These are phyloP conservation scores for Coelastrella sp. DNA, from an alignment of 139 green algal species.

Conservation along the genomic window DNA sequence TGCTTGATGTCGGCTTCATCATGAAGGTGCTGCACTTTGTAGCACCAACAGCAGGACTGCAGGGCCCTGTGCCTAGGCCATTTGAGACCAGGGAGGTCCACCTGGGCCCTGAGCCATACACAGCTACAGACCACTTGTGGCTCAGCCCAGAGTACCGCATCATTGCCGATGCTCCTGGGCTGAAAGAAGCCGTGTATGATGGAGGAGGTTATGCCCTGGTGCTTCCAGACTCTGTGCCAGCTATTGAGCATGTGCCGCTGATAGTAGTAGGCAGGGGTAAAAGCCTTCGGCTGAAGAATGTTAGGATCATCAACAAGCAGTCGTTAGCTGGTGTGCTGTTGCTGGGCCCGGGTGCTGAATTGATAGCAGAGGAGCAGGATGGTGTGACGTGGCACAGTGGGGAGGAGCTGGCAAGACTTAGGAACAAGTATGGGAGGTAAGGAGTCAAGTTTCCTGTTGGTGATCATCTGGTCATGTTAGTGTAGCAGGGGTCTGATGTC, in stretches of 20 bases:
- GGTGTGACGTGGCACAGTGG: conserved; percentile 51
- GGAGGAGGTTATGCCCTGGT: conserved; percentile 74
- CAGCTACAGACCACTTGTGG: conserved; percentile 77
- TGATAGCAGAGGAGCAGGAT: conserved; percentile 61
- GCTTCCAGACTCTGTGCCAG: conserved; percentile 69
- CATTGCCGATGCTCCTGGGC: conserved; percentile 81
- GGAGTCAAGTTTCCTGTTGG: background rate
- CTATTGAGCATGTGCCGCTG: conserved; percentile 80
- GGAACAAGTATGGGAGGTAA: conserved; percentile 24
- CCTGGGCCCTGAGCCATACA: conserved; percentile 46
- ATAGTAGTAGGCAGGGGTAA: conserved; percentile 84
- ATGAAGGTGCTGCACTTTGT: conserved; percentile 85
- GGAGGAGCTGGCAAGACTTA: conserved; percentile 31
- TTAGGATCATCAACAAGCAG: conserved; percentile 78
- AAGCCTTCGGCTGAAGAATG: conserved; percentile 86
- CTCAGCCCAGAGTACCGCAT: conserved; percentile 87
- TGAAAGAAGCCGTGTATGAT: conserved; percentile 80
- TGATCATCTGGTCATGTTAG: too few relatives aligned
- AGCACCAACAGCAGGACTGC: conserved; percentile 62
- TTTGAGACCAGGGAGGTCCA: conserved; percentile 58
- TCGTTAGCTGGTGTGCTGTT: conserved; percentile 79
- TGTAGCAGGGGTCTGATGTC: too few relatives aligned
- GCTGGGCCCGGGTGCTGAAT: conserved; percentile 71
- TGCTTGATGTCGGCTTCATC: conserved; percentile 91
- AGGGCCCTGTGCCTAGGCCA: conserved; percentile 20